Percentiles rank a stretch among this genome's conserved stretches.
These are phyloP conservation scores for Xylaria sp. DNA, from an alignment of 2,329 filamentous ascomycete species.

Conservation along the genomic window DNA sequence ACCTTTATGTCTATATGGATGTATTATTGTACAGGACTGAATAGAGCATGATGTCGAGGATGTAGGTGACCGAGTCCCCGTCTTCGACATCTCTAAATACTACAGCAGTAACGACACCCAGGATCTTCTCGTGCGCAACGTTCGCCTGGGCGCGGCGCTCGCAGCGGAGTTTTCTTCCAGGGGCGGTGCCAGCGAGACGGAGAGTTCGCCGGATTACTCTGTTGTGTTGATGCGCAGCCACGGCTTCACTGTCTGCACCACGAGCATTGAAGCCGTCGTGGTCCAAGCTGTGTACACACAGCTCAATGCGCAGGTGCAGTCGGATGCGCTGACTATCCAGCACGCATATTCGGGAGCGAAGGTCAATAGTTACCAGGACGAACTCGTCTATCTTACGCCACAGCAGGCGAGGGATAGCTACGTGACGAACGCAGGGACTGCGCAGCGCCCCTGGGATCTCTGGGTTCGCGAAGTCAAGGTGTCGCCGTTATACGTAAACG, in stretches of 20 bases:
- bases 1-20: not conserved
- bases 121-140: constrained; percentile 36
- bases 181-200: not conserved
- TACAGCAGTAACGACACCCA: constrained; percentile 31
- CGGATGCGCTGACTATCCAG: constrained; percentile 13
- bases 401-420: constrained; percentile 18
- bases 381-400: constrained; percentile 8
- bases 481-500: constrained; percentile 18
- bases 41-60: not conserved
- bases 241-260: constrained; percentile 36
- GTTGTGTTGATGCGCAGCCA: constrained; percentile 39
- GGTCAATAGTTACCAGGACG: too few relatives aligned
- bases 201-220: not conserved
- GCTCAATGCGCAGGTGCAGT: constrained; percentile 29
- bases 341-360: not conserved
- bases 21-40: not conserved
- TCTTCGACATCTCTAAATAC: constrained; percentile 35
- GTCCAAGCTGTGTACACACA: constrained; percentile 35
- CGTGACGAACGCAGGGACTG: not conserved
- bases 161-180: constrained; percentile 24
- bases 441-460: constrained; percentile 20
- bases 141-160: constrained; percentile 37
- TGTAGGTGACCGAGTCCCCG: constrained; percentile 29
- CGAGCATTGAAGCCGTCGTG: constrained; percentile 36
- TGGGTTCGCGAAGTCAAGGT: constrained; percentile 31